Conservation (phyloP, 2,329 filamentous ascomycete genomes). For the Penicillium sp. region DNA sequence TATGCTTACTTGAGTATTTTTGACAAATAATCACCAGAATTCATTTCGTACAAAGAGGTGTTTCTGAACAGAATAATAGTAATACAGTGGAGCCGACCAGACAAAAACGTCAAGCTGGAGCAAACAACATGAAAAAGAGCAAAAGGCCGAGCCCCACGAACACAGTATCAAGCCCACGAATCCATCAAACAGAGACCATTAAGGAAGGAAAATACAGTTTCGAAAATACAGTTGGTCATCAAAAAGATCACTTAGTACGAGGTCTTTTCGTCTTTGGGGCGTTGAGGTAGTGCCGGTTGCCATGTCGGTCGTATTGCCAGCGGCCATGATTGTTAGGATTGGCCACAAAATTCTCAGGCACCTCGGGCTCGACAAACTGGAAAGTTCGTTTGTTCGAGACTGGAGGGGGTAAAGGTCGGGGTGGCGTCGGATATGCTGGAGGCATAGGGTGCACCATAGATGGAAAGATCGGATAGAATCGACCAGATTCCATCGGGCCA, state of each 20-base stretch:
- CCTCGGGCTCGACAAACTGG: slow-evolving; percentile 22
- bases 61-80: not conserved
- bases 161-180: not conserved
- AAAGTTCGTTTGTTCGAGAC: slow-evolving; percentile 18
- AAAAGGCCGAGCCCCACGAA: not conserved
- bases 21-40: not conserved
- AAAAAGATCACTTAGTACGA: not conserved
- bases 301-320: slow-evolving; percentile 25
- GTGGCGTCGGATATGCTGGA: not conserved
- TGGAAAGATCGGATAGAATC: not conserved
- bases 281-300: slow-evolving; percentile 30
- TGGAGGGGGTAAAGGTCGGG: not conserved
- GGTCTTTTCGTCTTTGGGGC: slow-evolving; percentile 18
- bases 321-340: slow-evolving; percentile 36
- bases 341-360: slow-evolving; percentile 29
- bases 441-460: not conserved
- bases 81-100: not conserved
- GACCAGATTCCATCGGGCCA: too few species aligned
- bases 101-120: not conserved
- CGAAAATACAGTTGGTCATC: not conserved
- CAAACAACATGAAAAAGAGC: not conserved
- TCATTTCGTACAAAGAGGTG: not conserved
- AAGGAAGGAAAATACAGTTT: not conserved
- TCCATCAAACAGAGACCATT: not conserved
- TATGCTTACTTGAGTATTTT: not conserved